A percentile compares a stretch with the other conserved stretches of the same genome.
These are phyloP conservation scores for Skeletonema marinoi DNA, from an alignment of 108 stramenopile genomes.

Conservation along the genomic window DNA sequence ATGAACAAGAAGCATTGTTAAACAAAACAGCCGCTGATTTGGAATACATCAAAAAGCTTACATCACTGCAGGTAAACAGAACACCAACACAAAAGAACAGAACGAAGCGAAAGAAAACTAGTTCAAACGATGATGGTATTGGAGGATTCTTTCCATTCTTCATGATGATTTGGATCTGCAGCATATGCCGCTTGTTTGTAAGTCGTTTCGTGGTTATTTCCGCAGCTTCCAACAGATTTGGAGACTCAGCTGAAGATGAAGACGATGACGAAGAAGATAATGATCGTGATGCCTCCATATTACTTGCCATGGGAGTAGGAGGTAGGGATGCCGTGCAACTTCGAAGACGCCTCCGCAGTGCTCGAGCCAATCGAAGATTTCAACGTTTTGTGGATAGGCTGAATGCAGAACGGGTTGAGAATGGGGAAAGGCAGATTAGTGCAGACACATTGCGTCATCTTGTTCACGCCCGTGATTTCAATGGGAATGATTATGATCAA, in stretches of 20 bases:
- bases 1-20: not conserved
- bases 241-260: not conserved
- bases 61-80: not conserved
- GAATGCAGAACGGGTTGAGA: constrained; percentile 42
- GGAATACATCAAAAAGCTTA: not conserved
- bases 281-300: not conserved
- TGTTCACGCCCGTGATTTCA: constrained; percentile 44
- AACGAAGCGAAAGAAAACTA: not conserved
- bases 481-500: constrained; percentile 55
- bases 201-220: not conserved
- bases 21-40: not conserved
- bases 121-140: not conserved
- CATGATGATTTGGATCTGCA: not conserved
- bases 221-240: not conserved
- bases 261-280: not conserved
- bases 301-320: not conserved
- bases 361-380: constrained; percentile 17
- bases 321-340: constrained; percentile 6
- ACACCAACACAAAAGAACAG: not conserved
- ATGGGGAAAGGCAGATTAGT: constrained; percentile 51
- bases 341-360: constrained; percentile 9
- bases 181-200: not conserved
- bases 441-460: constrained; percentile 48
- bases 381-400: constrained; percentile 42
- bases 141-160: constrained; percentile 1